Base-by-base conservation (phyloP, 495 filamentous ascomycete species). In the Rhizodiscina lignyota region DNA sequence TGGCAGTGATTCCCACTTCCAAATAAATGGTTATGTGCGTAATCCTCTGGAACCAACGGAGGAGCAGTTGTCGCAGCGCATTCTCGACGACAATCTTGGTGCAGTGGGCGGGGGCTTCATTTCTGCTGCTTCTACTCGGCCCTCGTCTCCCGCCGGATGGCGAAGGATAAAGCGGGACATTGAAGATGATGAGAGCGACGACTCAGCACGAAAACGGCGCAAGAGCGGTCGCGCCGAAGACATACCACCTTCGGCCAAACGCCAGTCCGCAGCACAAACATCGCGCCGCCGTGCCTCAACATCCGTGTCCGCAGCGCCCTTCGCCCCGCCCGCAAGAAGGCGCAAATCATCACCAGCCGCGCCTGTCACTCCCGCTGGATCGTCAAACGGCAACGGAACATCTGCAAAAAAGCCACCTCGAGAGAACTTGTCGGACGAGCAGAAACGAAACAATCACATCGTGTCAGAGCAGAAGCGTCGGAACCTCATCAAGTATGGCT, bases 381-480 rank as follows among this genome's bases (percentile, higher is more conserved):
- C 24, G n/a, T n/a, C n/a, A n/a, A n/a, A n/a, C n/a, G n/a, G n/a
- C n/a, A n/a, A n/a, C n/a, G n/a, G n/a, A n/a, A n/a, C 24, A 27
- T 8, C 24, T 13, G 13, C 10, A 32, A 40, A 18, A n/a, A 82
- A 76, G 53, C 20, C 59, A 2, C 51, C 64, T 1, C 69, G 83
- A 17, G 77, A 84, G 52, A 87, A 87, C 44, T 64, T 94, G 19
- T 76, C 76, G 0, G 80, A 85, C 40, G 76, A 79, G 37, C 77
- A 93, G 52, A 92, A 89, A 57, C 63, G 83, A 27, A 73, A 72
- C 41, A 91, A 93, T 41, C 85, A 94, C 52, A 91, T 92, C 45
- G 64, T 70, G 34, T 91, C 83, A 23, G 85, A 94, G 53, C 78
- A 89, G 54, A 86, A 85, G 51, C 71, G 85, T 29, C 67, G 85